These are phyloP conservation scores for Ananas comosus DNA, from an alignment of 176 grass and related monocot species.

Conservation along the genomic window DNA sequence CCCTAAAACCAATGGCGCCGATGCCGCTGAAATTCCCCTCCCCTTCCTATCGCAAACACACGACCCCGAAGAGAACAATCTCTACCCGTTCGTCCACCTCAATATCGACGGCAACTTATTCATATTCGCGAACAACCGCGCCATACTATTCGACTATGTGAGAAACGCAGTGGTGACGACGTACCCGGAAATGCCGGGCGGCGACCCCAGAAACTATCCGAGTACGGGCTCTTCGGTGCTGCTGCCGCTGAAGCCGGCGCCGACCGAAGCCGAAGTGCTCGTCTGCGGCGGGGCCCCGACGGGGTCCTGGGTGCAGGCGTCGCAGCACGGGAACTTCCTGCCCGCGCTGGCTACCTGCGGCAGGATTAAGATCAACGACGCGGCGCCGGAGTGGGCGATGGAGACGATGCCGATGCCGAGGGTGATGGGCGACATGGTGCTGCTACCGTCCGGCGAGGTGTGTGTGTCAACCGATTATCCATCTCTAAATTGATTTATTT, in stretches of 20 bases:
- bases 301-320: slow-evolving; percentile 44
- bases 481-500: too few relatives aligned
- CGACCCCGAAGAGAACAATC: slow-evolving; percentile 72
- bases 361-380: slow-evolving; percentile 69
- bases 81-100: slow-evolving; percentile 74
- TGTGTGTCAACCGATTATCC: too few relatives aligned
- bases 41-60: slow-evolving; percentile 33
- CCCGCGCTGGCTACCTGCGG: slow-evolving; percentile 51
- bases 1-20: slow-evolving; percentile 32
- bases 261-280: too few relatives aligned
- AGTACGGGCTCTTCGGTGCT: slow-evolving; percentile 70
- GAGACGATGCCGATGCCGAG: slow-evolving; percentile 70
- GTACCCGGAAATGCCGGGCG: slow-evolving; percentile 40
- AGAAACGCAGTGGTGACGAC: slow-evolving; percentile 40
- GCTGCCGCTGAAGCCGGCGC: slow-evolving; percentile 42
- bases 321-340: slow-evolving; percentile 7
- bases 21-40: slow-evolving; percentile 18
- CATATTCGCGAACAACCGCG: slow-evolving; percentile 73
- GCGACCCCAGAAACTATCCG: slow-evolving; percentile 73
- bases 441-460: slow-evolving; percentile 54
- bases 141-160: slow-evolving; percentile 60
- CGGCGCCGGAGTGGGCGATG: slow-evolving; percentile 42
- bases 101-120: slow-evolving; percentile 84
- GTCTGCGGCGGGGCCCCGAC: slow-evolving; percentile 47
- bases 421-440: slow-evolving; percentile 83